phyloP scores from a whole-genome alignment of 345 rosid species.

The Excoecaria cochinchinensis region DNA sequence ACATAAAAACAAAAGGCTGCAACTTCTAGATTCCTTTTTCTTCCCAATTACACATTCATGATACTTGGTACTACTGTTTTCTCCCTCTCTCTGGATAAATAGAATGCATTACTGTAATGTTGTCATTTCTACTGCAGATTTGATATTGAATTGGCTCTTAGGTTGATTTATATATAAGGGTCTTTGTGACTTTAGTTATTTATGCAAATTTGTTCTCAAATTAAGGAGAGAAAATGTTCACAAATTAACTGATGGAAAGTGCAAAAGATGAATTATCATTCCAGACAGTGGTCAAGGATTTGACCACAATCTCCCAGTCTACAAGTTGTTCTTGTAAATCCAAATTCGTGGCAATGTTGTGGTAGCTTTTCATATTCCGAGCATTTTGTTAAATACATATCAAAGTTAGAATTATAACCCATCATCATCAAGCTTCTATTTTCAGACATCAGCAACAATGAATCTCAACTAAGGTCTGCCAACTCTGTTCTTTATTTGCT shows the following conservation, averaged over 20 bases:
- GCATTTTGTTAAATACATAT: conserved; percentile 23
- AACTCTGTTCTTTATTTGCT: not conserved
- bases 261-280: conserved; percentile 86
- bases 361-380: conserved; percentile 53
- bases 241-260: conserved; percentile 64
- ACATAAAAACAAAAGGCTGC: not conserved
- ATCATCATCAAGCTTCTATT: conserved; percentile 63
- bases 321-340: conserved; percentile 70
- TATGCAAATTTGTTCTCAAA: not conserved
- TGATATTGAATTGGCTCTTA: not conserved
- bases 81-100: not conserved
- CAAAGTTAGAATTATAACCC: conserved; percentile 46
- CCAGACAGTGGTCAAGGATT: conserved; percentile 67
- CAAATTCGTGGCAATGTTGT: conserved; percentile 63
- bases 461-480: conserved; percentile 41
- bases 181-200: not conserved
- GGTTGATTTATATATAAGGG: not conserved
- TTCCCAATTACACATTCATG: no score
- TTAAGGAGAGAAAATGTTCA: conserved; percentile 60
- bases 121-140: not conserved
- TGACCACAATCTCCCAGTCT: conserved; percentile 52
- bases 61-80: no score
- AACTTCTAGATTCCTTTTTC: no score
- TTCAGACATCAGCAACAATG: conserved; percentile 41
- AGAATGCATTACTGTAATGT: not conserved